These are phyloP conservation scores for Cucumis melo DNA, from an alignment of 306 rosid species.

Conservation along the genomic window DNA sequence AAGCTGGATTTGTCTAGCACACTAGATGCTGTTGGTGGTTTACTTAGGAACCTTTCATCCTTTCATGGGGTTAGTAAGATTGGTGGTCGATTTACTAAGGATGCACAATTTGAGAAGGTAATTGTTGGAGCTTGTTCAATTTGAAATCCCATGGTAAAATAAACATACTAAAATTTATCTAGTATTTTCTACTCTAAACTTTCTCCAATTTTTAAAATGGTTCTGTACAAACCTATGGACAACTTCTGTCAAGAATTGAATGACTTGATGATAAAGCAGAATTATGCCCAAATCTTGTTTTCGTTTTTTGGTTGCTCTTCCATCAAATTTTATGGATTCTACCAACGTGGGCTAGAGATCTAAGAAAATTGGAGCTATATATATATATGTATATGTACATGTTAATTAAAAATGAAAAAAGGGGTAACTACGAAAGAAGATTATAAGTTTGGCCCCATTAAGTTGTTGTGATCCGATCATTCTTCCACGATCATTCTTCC, in stretches of 20 bases:
- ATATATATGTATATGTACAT: no score
- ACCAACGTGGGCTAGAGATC: not conserved
- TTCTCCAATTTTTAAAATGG: not conserved
- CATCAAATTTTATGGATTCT: not conserved
- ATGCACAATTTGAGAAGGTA: conserved; percentile 46
- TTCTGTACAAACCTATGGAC: not conserved
- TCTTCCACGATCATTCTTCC: no score
- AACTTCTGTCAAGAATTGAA: not conserved
- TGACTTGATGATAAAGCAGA: not conserved
- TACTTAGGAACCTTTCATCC: conserved; percentile 45
- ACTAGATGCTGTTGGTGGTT: conserved; percentile 32
- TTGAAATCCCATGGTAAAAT: not conserved
- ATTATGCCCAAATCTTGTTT: not conserved
- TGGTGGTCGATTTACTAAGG: conserved; percentile 20
- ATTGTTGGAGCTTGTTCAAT: not conserved
- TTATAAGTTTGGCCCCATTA: no score
- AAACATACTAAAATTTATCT: not conserved
- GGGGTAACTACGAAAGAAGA: no score
- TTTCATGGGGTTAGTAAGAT: conserved; percentile 21
- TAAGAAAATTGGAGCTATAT: not conserved
- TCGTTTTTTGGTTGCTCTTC: not conserved
- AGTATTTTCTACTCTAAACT: not conserved
- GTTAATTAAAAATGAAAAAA: no score
- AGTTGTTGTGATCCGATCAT: no score
- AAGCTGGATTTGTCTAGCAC: conserved; percentile 43